These are phyloP conservation scores for Zoysia matrella DNA, from an alignment of 202 grass and related monocot genomes.

Conservation along the genomic window DNA sequence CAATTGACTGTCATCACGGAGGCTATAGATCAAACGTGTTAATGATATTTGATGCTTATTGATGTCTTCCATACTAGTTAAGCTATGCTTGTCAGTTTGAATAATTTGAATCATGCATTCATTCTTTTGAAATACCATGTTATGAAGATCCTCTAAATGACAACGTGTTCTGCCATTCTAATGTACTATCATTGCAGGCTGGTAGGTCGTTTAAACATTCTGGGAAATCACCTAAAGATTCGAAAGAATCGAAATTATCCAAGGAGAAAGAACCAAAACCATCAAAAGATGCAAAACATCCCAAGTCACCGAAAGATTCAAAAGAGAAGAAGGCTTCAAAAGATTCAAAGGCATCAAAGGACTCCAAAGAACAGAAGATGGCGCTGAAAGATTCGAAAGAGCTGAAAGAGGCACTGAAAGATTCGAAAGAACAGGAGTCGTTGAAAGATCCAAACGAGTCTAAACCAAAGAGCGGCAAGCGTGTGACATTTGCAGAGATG, in stretches of 20 bases:
- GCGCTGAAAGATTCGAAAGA: constrained; percentile 33
- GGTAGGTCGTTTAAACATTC: constrained; percentile 54
- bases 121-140: neutral
- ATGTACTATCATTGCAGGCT: constrained; percentile 29
- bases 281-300: constrained; percentile 43
- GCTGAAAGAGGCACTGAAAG: neutral
- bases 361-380: constrained; percentile 43
- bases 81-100: neutral
- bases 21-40: neutral
- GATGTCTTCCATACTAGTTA: neutral
- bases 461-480: constrained; percentile 50
- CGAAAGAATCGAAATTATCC: constrained; percentile 28
- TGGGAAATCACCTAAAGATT: constrained; percentile 41
- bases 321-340: constrained; percentile 35
- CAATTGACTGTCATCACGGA: neutral
- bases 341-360: constrained; percentile 16
- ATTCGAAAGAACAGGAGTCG: neutral
- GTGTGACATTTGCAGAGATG: constrained; percentile 53
- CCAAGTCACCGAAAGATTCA: constrained; percentile 33
- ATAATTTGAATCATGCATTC: neutral
- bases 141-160: neutral
- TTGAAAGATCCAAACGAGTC: constrained; percentile 42
- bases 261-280: constrained; percentile 49
- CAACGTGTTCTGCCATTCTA: neutral
- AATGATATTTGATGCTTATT: no score